Base-by-base conservation (phyloP, 2,329 filamentous ascomycete genomes). In the Fusarium neocosmosporiellum region DNA sequence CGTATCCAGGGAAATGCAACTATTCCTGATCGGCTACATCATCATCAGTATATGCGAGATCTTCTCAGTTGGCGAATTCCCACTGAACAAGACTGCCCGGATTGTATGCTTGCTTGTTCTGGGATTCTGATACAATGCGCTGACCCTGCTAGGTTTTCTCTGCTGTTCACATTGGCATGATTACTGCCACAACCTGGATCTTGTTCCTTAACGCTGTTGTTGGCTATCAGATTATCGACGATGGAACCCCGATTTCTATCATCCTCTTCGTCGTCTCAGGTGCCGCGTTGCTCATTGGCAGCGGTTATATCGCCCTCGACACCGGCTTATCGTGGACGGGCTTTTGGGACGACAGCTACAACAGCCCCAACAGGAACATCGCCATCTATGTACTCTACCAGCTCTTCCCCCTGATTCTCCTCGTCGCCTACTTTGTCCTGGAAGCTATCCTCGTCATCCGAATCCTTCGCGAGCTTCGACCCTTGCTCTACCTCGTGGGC, bases 301-400 rank as follows among this genome's bases (percentile, higher is more conserved):
- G 95, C 2, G 96, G 95, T 36, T 99, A 98, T 82, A 97, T 99
- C 79, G 93, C 95, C 14, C 91, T 99, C 70, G 96, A 99, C 81
- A 98, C 96, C 1, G 96, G 93, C 18, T 95, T 94, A 80, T 85
- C 87, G 73, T 98, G 94, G 91, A 98, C 96, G 1, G 89, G 89
- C 53, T 92, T 91, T 80, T 99, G 94, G 86, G 83, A 92, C 70
- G 83, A 84, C 34, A 93, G 90, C 69, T 84, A 86, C 27, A 77
- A 91, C 20, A 90, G 93, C 80, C 89, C 91, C 33, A 91, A 93
- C 82, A 90, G 91, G 71, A 91, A 93, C 72, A 94, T 97, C 77
- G 93, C 93, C 16, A 91, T 99, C 53, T 99, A 99, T 81, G 94
- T 98, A 14, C 88, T 98, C 10, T 99, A 98, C 80, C 94, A 97